These are phyloP conservation scores for Fusarium praegraminearum DNA, from an alignment of 2,329 filamentous ascomycete species.

Conservation along the genomic window DNA sequence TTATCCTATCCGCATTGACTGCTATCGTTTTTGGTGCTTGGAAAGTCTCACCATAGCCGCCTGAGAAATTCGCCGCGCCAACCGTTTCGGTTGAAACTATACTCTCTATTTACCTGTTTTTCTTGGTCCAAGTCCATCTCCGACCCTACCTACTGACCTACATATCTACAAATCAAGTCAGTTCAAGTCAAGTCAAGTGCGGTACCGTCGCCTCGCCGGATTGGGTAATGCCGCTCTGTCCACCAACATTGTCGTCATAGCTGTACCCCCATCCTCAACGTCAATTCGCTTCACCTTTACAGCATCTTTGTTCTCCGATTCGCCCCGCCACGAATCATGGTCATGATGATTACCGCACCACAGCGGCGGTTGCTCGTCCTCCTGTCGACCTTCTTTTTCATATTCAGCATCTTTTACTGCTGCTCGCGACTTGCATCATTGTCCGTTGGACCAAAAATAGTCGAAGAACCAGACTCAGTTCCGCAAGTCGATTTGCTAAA, in stretches of 20 bases:
- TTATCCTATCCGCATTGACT: background rate
- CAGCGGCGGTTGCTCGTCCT: conserved; percentile 51
- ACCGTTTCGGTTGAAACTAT: conserved; percentile 3
- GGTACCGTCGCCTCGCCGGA: conserved; percentile 1
- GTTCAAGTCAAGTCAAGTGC: background rate
- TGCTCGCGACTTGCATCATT: conserved; percentile 50
- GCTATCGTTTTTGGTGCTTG: background rate
- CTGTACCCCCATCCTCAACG: background rate
- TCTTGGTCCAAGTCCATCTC: background rate
- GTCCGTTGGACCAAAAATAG: conserved; percentile 29
- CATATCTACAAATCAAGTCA: background rate
- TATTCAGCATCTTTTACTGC: conserved; percentile 52
- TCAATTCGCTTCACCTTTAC: conserved; percentile 3
- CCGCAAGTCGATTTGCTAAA: conserved; percentile 36
- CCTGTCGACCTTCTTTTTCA: conserved; percentile 50
- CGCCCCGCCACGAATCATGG: conserved; percentile 30
- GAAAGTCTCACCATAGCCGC: conserved; percentile 11
- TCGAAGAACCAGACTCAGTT: conserved; percentile 14
- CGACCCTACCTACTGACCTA: conserved; percentile 1
- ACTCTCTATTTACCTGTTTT: conserved; percentile 6
- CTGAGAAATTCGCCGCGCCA: conserved; percentile 7
- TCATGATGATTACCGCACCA: conserved; percentile 43
- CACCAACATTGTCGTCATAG: conserved; percentile 32
- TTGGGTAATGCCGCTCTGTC: conserved; percentile 21
- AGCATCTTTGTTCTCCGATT: conserved; percentile 10